phyloP scores from a whole-genome alignment of 768 basidiomycete species.

The Agrocybe pediades region DNA sequence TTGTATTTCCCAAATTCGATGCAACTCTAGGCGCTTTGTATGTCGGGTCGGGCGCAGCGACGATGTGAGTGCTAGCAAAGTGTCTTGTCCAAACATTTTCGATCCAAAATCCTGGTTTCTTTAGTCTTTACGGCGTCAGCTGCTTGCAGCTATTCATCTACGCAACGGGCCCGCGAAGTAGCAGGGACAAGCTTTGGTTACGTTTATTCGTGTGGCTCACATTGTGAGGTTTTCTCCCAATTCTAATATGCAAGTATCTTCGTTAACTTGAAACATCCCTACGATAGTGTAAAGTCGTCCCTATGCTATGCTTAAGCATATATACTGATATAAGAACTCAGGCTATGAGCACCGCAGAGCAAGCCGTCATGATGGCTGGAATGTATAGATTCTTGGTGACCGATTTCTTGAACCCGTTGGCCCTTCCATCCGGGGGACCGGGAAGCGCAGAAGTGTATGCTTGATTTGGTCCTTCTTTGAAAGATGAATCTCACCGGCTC shows the following conservation, averaged over 20 bases:
- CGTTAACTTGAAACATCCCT: not conserved
- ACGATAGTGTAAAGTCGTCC: not conserved
- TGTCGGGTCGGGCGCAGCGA: slow-evolving; percentile 13
- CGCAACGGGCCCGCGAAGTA: slow-evolving; percentile 6
- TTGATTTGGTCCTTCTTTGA: too few relatives aligned
- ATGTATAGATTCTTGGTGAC: slow-evolving; percentile 14
- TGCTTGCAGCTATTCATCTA: slow-evolving; percentile 17
- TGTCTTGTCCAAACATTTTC: not conserved
- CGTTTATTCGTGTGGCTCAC: slow-evolving; percentile 8
- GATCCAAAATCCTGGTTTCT: not conserved
- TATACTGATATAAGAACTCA: not conserved
- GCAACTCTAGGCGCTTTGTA: too few relatives aligned
- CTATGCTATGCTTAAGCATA: not conserved
- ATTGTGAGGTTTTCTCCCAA: slow-evolving; percentile 8
- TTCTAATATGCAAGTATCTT: not conserved
- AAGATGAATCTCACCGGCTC: too few relatives aligned
- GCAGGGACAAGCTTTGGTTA: slow-evolving; percentile 12
- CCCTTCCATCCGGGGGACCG: slow-evolving; percentile 11
- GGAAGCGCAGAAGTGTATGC: slow-evolving; percentile 17
- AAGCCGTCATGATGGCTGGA: slow-evolving; percentile 13
- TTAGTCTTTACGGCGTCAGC: slow-evolving; percentile 13
- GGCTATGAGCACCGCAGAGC: slow-evolving; percentile 13
- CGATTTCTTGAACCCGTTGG: slow-evolving; percentile 13
- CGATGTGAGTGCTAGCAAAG: slow-evolving; percentile 9
- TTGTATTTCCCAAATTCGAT: too few relatives aligned